phyloP scores from a whole-genome alignment of 352 stramenopile species.

The Vaucheria bursata region DNA sequence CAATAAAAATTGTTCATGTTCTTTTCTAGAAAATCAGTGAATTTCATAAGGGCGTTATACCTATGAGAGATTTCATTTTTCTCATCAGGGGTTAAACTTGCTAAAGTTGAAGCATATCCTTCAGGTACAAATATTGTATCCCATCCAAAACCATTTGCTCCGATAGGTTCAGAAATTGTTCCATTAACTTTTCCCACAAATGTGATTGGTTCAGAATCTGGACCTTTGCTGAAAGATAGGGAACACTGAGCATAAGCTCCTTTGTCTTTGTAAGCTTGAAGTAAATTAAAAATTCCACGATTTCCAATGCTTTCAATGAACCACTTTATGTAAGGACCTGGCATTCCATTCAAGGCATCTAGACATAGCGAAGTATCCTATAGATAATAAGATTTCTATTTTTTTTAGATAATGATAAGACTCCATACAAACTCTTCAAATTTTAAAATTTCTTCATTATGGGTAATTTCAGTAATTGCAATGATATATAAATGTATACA shows the following conservation, averaged over 20 bases:
- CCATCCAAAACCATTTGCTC: slow-evolving; percentile 74
- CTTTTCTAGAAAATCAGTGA: slow-evolving; percentile 13
- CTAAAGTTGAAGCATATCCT: slow-evolving; percentile 60
- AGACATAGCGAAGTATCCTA: slow-evolving; percentile 86
- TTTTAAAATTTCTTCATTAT: neutral
- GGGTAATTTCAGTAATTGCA: neutral
- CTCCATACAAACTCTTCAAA: neutral
- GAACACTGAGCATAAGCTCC: slow-evolving; percentile 88
- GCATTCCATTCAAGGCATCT: slow-evolving; percentile 80
- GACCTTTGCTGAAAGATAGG: slow-evolving; percentile 72
- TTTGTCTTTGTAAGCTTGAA: slow-evolving; percentile 84
- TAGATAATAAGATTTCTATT: neutral
- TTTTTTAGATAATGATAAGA: slow-evolving; percentile 71
- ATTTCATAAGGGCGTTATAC: neutral
- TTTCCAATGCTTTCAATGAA: slow-evolving; percentile 88
- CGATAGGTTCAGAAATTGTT: slow-evolving; percentile 78
- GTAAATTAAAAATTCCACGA: slow-evolving; percentile 81
- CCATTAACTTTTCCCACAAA: slow-evolving; percentile 72
- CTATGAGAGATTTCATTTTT: slow-evolving; percentile 66
- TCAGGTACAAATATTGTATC: slow-evolving; percentile 76
- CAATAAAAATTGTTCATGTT: neutral
- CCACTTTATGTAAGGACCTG: slow-evolving; percentile 92
- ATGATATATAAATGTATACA: neutral
- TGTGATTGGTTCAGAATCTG: slow-evolving; percentile 12
- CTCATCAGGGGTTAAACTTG: slow-evolving; percentile 55